A percentile compares a stretch with the other conserved stretches of the same genome.
These are phyloP conservation scores for Ustilago lituana DNA, from an alignment of 1,284 basidiomycete species.

Conservation along the genomic window DNA sequence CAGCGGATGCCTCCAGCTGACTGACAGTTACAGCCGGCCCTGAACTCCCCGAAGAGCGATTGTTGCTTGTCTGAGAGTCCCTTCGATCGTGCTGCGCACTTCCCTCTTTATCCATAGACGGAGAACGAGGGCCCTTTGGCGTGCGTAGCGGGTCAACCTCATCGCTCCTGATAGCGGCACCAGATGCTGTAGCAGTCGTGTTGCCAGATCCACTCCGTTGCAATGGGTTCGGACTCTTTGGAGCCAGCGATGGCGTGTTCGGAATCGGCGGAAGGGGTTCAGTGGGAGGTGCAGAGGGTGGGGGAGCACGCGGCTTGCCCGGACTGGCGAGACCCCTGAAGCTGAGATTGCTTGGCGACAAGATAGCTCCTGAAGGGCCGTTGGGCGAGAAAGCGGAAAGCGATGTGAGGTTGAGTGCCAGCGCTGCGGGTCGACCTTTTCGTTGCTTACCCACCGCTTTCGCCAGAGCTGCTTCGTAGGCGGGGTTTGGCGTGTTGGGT, in stretches of 20 bases:
- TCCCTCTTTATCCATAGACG: background rate
- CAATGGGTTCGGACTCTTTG: constrained; percentile 18
- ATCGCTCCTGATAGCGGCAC: background rate
- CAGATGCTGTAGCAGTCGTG: background rate
- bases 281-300: constrained; percentile 42
- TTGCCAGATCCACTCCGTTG: constrained; percentile 13
- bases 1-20: background rate
- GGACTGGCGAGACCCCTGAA: constrained; percentile 38
- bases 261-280: constrained; percentile 58
- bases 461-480: constrained; percentile 26
- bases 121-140: constrained; percentile 6
- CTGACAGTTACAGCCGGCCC: background rate
- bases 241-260: constrained; percentile 29
- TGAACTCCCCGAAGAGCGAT: background rate
- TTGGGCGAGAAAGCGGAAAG: constrained; percentile 12
- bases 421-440: constrained; percentile 36
- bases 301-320: constrained; percentile 27
- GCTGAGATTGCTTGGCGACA: constrained; percentile 8
- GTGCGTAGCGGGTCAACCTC: constrained; percentile 10
- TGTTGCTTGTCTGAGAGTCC: background rate
- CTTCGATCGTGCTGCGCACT: background rate
- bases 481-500: constrained; percentile 29
- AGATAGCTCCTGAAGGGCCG: background rate
- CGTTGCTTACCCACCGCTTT: constrained; percentile 35
- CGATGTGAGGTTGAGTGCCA: constrained; percentile 26